phyloP scores from a whole-genome alignment of 2,329 filamentous ascomycete species.

The Penicillium sp. region DNA sequence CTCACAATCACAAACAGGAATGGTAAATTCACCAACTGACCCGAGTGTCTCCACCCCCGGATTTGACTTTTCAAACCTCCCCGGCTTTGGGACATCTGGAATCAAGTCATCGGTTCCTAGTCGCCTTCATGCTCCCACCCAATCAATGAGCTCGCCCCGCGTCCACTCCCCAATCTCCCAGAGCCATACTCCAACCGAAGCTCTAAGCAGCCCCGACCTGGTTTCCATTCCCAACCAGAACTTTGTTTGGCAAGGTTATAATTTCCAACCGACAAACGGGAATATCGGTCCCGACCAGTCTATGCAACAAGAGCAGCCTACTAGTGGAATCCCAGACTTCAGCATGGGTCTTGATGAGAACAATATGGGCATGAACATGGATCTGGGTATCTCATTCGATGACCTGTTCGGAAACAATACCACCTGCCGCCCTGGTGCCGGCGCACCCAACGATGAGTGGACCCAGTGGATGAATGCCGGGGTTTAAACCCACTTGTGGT shows the following conservation, averaged over 20 bases:
- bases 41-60: constrained; percentile 16
- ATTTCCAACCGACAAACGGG: constrained; percentile 28
- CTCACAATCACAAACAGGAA: constrained; percentile 9
- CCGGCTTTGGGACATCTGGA: constrained; percentile 18
- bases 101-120: constrained; percentile 29
- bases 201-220: constrained; percentile 41
- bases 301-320: constrained; percentile 21
- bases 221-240: constrained; percentile 44
- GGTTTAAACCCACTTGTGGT: constrained; percentile 9
- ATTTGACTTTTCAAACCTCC: constrained; percentile 26
- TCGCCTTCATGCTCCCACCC: constrained; percentile 27
- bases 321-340: constrained; percentile 23
- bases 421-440: constrained; percentile 23
- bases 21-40: background rate
- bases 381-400: constrained; percentile 39
- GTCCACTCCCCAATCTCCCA: constrained; percentile 37
- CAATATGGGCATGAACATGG: constrained; percentile 33
- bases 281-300: constrained; percentile 12
- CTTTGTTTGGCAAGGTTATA: constrained; percentile 43
- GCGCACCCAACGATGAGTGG: constrained; percentile 37
- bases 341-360: constrained; percentile 29
- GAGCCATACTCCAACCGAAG: constrained; percentile 32
- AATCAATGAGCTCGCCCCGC: constrained; percentile 26
- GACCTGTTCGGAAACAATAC: constrained; percentile 43
- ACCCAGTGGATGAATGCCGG: constrained; percentile 40